These are phyloP conservation scores for Eucalyptus curtisii DNA, from an alignment of 345 rosid genomes.

Conservation along the genomic window DNA sequence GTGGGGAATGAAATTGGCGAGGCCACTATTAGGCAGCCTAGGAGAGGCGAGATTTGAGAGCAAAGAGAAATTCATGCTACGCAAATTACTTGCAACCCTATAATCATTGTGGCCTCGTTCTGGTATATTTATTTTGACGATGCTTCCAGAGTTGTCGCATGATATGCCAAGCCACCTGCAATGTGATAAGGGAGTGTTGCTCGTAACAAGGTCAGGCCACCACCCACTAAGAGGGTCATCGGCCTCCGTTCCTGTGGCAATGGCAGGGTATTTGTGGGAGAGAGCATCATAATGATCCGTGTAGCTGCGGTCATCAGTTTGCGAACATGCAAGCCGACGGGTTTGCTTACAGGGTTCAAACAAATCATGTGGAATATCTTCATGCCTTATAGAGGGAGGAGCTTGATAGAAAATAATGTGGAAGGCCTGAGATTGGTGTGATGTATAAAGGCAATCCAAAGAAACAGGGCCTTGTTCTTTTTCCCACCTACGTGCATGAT, in stretches of 20 bases:
- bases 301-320: background rate
- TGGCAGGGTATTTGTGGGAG: background rate
- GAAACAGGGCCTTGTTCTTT: background rate
- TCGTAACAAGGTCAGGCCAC: background rate
- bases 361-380: background rate
- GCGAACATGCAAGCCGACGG: background rate
- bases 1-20: background rate
- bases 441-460: background rate
- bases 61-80: background rate
- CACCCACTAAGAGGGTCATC: background rate
- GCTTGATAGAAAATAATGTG: background rate
- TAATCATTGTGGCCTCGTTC: rapidly evolving
- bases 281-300: background rate
- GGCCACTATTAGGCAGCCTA: background rate
- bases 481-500: background rate
- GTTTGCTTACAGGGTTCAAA: background rate
- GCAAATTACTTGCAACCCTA: background rate
- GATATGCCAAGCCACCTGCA: background rate
- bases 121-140: background rate
- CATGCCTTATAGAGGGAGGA: background rate
- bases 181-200: background rate
- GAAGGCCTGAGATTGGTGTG: background rate
- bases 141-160: background rate
- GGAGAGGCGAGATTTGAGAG: background rate
- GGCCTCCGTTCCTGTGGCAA: background rate